Conservation (phyloP, 768 basidiomycete species). For the Phlebiopsis flavidoalba region DNA sequence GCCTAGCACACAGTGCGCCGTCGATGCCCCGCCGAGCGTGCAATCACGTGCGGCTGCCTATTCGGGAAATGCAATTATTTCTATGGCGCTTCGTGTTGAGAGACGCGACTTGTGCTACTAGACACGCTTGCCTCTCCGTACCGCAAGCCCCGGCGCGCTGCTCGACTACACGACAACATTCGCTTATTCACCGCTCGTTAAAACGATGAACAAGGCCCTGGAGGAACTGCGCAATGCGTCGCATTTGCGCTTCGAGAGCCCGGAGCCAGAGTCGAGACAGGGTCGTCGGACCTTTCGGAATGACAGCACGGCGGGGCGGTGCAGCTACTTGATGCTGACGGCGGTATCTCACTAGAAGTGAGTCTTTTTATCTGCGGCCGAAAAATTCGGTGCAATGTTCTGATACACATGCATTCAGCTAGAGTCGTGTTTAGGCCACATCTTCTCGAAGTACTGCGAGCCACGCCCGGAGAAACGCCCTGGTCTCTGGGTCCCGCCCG, state of each 20-base stretch:
- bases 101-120: slow-evolving; percentile 6
- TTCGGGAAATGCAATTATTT: neutral
- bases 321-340: slow-evolving; percentile 66
- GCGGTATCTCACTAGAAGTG: slow-evolving; percentile 61
- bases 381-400: neutral
- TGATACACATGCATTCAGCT: slow-evolving; percentile 35
- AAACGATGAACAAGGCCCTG: slow-evolving; percentile 18
- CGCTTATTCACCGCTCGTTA: neutral
- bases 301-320: slow-evolving; percentile 35
- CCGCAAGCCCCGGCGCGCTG: neutral
- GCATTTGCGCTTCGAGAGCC: slow-evolving; percentile 53
- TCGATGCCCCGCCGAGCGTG: neutral
- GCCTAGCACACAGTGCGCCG: neutral
- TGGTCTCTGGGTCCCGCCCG: slow-evolving; percentile 25
- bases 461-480: slow-evolving; percentile 31
- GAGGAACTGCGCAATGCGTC: slow-evolving; percentile 25
- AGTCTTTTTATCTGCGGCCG: slow-evolving; percentile 12
- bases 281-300: slow-evolving; percentile 61
- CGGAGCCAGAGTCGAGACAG: slow-evolving; percentile 57
- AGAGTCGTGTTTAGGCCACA: slow-evolving; percentile 65
- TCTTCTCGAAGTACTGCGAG: slow-evolving; percentile 74
- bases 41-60: slow-evolving; percentile 6
- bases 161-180: neutral
- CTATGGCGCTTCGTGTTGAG: neutral
- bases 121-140: neutral